These are phyloP conservation scores for Dimocarpus longan DNA, from an alignment of 345 rosid genomes.

Conservation along the genomic window DNA sequence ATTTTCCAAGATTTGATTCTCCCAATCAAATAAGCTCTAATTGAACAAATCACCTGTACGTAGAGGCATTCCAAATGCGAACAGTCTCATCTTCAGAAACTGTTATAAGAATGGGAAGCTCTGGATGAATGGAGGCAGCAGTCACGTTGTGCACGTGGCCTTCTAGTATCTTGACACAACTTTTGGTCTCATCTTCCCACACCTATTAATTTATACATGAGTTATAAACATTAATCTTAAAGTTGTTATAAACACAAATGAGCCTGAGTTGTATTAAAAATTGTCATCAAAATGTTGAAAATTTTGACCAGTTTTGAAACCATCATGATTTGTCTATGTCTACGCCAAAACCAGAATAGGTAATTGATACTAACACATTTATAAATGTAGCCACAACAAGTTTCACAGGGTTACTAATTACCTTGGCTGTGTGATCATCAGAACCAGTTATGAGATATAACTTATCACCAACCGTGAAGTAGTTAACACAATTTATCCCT, in stretches of 20 bases:
- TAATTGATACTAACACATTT: no score
- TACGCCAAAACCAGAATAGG: no score
- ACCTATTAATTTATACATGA: conserved; percentile 41
- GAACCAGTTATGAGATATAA: conserved; percentile 82
- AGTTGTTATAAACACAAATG: no score
- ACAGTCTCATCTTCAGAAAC: conserved; percentile 89
- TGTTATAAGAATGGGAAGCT: conserved; percentile 76
- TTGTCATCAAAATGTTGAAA: no score
- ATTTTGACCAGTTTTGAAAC: no score
- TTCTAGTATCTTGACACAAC: conserved; percentile 81
- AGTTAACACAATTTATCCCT: conserved; percentile 87
- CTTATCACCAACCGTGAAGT: conserved; percentile 76
- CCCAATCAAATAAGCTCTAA: no score
- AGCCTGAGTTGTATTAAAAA: no score
- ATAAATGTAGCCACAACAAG: no score
- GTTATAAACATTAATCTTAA: no score
- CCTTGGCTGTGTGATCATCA: conserved; percentile 94
- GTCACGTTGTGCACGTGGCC: conserved; percentile 89
- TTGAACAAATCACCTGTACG: conserved; percentile 52
- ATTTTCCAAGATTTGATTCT: no score
- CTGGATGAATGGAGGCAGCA: conserved; percentile 85
- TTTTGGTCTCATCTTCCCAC: conserved; percentile 88
- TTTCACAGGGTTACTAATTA: conserved; percentile 39
- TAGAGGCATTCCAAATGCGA: conserved; percentile 82
- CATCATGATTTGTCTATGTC: no score